Conservation (phyloP, 75 land plant genomes). For the Gnetum montanum region DNA sequence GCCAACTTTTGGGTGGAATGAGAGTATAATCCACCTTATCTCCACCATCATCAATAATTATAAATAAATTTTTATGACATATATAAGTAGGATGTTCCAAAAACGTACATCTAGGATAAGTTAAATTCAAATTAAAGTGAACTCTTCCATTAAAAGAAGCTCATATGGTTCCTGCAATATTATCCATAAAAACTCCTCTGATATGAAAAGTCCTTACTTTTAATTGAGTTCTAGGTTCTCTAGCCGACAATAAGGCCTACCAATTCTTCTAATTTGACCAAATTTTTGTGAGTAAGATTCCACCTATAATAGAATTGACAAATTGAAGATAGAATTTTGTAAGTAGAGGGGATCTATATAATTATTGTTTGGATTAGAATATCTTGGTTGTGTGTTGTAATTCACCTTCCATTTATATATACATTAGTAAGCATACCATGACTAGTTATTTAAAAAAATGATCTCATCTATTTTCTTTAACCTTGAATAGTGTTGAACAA, state of each 20-base stretch:
- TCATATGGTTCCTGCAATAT: background rate
- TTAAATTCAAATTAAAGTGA: background rate
- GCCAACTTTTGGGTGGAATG: background rate
- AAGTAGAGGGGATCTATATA: background rate
- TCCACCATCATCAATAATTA: background rate
- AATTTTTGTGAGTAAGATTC: background rate
- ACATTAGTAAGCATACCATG: background rate
- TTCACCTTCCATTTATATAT: background rate
- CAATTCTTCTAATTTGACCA: background rate
- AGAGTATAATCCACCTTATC: background rate
- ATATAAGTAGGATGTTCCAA: background rate
- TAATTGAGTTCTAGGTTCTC: conserved; percentile 1
- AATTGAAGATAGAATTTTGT: background rate
- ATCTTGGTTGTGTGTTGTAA: background rate
- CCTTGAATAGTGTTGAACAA: background rate
- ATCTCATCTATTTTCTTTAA: background rate
- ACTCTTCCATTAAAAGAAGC: background rate
- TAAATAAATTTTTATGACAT: background rate
- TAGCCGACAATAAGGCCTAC: background rate
- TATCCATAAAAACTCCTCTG: background rate
- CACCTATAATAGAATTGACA: background rate
- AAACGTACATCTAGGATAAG: background rate
- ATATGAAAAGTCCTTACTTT: conserved; percentile 9
- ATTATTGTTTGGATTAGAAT: background rate
- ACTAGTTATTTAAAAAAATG: background rate